These are phyloP conservation scores for Crepidotus variabilis DNA, from an alignment of 768 basidiomycete species.

Conservation along the genomic window DNA sequence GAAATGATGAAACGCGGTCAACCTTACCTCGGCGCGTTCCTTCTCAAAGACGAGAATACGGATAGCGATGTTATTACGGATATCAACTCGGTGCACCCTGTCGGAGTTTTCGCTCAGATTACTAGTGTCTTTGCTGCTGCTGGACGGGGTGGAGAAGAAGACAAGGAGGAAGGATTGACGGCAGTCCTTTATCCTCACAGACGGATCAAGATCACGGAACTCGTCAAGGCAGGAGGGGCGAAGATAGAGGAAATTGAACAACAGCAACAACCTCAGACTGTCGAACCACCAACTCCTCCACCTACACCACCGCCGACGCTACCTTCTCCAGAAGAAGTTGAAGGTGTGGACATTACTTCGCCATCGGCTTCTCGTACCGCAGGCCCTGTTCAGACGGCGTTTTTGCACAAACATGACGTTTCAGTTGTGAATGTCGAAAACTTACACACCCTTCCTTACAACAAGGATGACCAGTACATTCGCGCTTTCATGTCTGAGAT, in stretches of 20 bases:
- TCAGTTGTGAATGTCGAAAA: slow-evolving; percentile 91
- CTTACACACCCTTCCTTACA: slow-evolving; percentile 74
- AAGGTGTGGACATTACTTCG: not conserved
- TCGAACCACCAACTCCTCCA: slow-evolving; percentile 45
- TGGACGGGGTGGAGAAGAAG: slow-evolving; percentile 51
- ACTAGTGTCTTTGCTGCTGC: slow-evolving; percentile 82
- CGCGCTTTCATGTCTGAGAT: slow-evolving; percentile 97
- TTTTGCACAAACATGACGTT: slow-evolving; percentile 75
- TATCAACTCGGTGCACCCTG: slow-evolving; percentile 81
- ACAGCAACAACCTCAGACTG: slow-evolving; percentile 41
- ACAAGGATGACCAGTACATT: slow-evolving; percentile 92
- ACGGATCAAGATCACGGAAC: slow-evolving; percentile 81
- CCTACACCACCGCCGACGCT: slow-evolving; percentile 22
- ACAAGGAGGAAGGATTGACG: slow-evolving; percentile 86
- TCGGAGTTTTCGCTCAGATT: slow-evolving; percentile 96
- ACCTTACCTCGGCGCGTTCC: slow-evolving; percentile 94
- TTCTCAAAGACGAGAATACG: slow-evolving; percentile 89
- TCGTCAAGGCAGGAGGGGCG: slow-evolving; percentile 63
- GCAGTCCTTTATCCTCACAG: slow-evolving; percentile 94
- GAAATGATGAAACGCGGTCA: slow-evolving; percentile 97
- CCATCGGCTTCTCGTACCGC: not conserved
- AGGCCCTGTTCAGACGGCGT: slow-evolving; percentile 78
- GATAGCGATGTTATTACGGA: slow-evolving; percentile 93
- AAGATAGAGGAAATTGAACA: slow-evolving; percentile 27
- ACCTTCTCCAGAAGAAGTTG: not conserved